Evolutionary conservation across 2,329 filamentous ascomycete species (phyloP).

Genomic region (Neonectria hederae): DNA sequence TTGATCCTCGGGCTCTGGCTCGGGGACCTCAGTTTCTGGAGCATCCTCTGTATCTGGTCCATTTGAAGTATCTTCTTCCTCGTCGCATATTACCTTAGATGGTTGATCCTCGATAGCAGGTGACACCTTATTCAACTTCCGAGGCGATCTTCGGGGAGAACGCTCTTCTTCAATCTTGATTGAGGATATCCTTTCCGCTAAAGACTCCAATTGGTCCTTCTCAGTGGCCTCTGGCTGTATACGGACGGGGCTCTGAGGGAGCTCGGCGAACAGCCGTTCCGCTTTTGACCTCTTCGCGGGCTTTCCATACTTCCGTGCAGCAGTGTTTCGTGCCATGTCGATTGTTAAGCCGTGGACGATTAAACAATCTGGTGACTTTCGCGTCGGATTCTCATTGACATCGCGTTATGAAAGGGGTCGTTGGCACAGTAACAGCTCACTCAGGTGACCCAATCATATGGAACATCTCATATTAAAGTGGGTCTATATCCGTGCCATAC

Average conservation of each 20-base stretch:
- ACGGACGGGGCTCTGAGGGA: conserved; percentile 61
- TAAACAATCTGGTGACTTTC: neutral
- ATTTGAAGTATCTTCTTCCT: conserved; percentile 8
- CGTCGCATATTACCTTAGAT: conserved; percentile 15
- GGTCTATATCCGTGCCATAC: neutral
- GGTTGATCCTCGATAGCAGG: conserved; percentile 20
- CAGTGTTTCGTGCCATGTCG: conserved; percentile 57
- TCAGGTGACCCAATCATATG: conserved; percentile 3
- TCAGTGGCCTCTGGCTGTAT: conserved; percentile 29
- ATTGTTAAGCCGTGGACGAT: neutral
- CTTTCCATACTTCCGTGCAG: conserved; percentile 62
- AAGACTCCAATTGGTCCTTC: conserved; percentile 43
- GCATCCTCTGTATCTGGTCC: conserved; percentile 3
- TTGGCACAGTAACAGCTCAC: conserved; percentile 16
- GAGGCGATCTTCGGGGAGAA: conserved; percentile 25
- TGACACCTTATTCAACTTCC: conserved; percentile 21
- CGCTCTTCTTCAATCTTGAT: conserved; percentile 42
- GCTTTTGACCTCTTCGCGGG: conserved; percentile 57
- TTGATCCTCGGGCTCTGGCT: conserved; percentile 3
- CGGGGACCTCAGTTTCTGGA: conserved; percentile 2
- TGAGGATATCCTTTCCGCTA: conserved; percentile 49
- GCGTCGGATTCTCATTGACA: neutral
- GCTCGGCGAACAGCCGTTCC: conserved; percentile 60
- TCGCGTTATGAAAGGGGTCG: neutral
- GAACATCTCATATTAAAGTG: neutral